Conservation (phyloP, 2,329 filamentous ascomycete species). For the Colletotrichum acutatum region DNA sequence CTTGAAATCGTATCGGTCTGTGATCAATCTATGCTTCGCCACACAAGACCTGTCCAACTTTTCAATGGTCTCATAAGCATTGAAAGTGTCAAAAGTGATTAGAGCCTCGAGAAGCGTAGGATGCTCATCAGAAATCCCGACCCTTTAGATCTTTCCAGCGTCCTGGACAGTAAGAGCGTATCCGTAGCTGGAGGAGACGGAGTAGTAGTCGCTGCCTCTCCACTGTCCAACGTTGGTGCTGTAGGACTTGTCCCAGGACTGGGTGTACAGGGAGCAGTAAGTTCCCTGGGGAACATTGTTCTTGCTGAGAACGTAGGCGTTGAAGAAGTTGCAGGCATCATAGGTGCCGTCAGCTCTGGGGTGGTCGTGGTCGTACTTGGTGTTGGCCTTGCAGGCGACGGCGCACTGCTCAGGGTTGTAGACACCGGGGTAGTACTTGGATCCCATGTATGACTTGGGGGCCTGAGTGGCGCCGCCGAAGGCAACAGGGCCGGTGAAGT, state of each 20-base stretch:
- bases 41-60: not conserved
- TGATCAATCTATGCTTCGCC: not conserved
- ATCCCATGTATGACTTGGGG: slow-evolving; percentile 11
- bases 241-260: slow-evolving; percentile 17
- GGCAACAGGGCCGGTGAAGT: not conserved
- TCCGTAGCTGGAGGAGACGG: slow-evolving; percentile 26
- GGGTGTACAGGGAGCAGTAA: slow-evolving; percentile 27
- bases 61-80: not conserved
- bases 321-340: slow-evolving; percentile 32
- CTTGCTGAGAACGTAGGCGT: slow-evolving; percentile 21
- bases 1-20: not conserved
- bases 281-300: slow-evolving; percentile 13
- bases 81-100: not conserved
- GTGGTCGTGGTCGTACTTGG: slow-evolving; percentile 17
- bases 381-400: slow-evolving; percentile 16
- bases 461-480: slow-evolving; percentile 21
- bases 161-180: slow-evolving; percentile 5
- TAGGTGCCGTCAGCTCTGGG: slow-evolving; percentile 19
- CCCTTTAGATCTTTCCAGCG: not conserved
- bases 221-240: slow-evolving; percentile 31
- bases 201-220: slow-evolving; percentile 15
- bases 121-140: rapidly evolving
- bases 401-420: slow-evolving; percentile 19
- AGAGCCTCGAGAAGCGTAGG: not conserved
- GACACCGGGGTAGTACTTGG: slow-evolving; percentile 9